phyloP scores from a whole-genome alignment of 495 filamentous ascomycete species.

The Neurospora sp. region DNA sequence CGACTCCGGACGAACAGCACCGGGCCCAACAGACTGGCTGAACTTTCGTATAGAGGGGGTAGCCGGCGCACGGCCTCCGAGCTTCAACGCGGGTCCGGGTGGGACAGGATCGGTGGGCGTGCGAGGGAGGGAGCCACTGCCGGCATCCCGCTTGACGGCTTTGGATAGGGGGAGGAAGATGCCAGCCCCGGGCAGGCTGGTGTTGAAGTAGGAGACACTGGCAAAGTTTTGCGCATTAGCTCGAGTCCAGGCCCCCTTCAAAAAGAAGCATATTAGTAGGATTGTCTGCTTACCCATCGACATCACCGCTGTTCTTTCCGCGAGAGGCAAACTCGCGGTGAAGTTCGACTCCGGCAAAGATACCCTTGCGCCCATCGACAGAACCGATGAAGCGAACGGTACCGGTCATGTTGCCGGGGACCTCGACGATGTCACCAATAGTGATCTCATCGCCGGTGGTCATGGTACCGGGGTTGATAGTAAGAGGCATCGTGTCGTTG shows the following conservation, averaged over 20 bases:
- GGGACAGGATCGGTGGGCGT: conserved; percentile 59
- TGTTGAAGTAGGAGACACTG: conserved; percentile 75
- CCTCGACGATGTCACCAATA: conserved; percentile 85
- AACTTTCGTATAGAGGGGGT: conserved; percentile 59
- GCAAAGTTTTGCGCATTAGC: background rate
- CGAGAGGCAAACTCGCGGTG: conserved; percentile 65
- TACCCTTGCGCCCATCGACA: conserved; percentile 81
- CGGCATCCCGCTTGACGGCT: conserved; percentile 56
- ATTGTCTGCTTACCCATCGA: conserved; percentile 67
- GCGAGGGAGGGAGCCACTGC: conserved; percentile 45
- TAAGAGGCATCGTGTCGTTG: conserved; percentile 26
- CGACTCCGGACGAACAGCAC: conserved; percentile 74
- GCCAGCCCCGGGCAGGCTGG: conserved; percentile 65
- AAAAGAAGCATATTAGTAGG: background rate
- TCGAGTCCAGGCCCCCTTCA: background rate
- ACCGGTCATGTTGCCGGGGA: conserved; percentile 89
- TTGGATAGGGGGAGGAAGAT: conserved; percentile 93
- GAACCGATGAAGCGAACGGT: conserved; percentile 79
- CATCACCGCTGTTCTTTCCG: conserved; percentile 94
- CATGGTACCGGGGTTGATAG: conserved; percentile 20
- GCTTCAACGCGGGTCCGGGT: conserved; percentile 38
- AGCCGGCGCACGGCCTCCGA: conserved; percentile 49
- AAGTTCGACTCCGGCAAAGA: conserved; percentile 92
- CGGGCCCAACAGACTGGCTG: conserved; percentile 76
- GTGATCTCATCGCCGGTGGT: conserved; percentile 39